Base-by-base conservation (phyloP, 164 flowering plant species). In the Hamamelis virginiana region DNA sequence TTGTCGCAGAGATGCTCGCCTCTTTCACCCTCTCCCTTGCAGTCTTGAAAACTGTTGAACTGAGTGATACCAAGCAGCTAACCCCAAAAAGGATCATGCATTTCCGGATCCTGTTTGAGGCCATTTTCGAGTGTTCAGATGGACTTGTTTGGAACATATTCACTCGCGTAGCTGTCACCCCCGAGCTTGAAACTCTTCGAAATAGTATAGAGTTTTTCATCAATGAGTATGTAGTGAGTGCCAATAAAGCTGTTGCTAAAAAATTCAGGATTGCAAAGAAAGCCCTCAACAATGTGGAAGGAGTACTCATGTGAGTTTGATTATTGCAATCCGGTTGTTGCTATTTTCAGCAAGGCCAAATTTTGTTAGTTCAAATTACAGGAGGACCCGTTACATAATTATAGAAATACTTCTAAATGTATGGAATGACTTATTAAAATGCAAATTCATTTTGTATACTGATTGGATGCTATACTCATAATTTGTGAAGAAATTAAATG, bases 41-140 rank as follows among this genome's bases (percentile, higher is more conserved):
- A 22, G 85, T 86, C 19, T 63, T 95, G 61, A 95, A 90, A 75
- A 62, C 77, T 3, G 88, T 86, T 8, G 97, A 88, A 8, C 74
- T 89, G 23, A 72, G 76, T 25, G 85, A 91, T 57, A 65, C 82
- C 11, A 48, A 6, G 38, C 83, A 69, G 71, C 74, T 93, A 23
- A 90, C 89, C 9, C 79, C 97, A 4, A 93, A 82, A 66, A 83
- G 84, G 75, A 75, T 89, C 28, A 88, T 93, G 96, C 98, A 93
- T 72, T 94, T 94, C 76, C 78, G 92, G 33, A 81, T 91, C 85
- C 82, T 94, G 0, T 91, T 94, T 52, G 97, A 89, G 72, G 76
- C 85, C 61, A 68, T 96, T n/a, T 86, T 96, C n/a, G 91, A 87
- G 72, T 50, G 71, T 48, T 72, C 96, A 16, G 92, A 90, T 4